phyloP scores from a whole-genome alignment of 176 grass and related monocot genomes.

The Avena eriantha region DNA sequence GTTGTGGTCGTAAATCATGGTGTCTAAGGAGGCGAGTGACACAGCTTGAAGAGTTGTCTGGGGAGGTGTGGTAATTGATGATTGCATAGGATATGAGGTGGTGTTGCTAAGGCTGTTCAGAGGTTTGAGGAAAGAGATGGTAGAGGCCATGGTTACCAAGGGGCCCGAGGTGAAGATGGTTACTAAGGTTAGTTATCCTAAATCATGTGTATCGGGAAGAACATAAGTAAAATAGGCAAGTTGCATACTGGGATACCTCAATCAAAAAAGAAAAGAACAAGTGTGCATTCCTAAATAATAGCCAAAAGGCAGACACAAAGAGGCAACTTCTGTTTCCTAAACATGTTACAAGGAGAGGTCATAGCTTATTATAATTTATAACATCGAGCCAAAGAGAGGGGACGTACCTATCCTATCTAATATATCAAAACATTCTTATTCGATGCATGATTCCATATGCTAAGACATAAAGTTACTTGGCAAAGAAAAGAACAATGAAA shows the following conservation, averaged over 20 bases:
- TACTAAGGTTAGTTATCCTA: constrained; percentile 22
- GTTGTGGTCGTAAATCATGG: too few species aligned
- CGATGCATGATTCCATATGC: background rate
- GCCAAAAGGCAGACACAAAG: background rate
- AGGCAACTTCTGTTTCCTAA: background rate
- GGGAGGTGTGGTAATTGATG: too few species aligned
- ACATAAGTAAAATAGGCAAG: background rate
- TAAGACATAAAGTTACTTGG: background rate
- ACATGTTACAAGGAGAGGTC: background rate
- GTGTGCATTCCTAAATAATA: background rate
- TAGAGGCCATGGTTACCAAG: too few species aligned
- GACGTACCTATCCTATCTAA: background rate
- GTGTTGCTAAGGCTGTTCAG: too few species aligned
- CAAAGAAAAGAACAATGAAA: background rate
- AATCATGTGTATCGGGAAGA: background rate
- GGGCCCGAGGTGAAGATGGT: too few species aligned
- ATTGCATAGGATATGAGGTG: too few species aligned
- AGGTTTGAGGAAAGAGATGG: too few species aligned
- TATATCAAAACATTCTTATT: constrained; percentile 17
- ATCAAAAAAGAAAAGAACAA: background rate
- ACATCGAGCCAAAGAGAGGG: background rate
- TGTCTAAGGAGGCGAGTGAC: too few species aligned
- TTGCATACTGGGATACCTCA: constrained; percentile 1
- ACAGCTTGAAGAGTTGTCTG: too few species aligned
- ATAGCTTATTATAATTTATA: constrained; percentile 33